Base-by-base conservation (phyloP, 1,284 basidiomycete species). In the Boletus smithii region DNA sequence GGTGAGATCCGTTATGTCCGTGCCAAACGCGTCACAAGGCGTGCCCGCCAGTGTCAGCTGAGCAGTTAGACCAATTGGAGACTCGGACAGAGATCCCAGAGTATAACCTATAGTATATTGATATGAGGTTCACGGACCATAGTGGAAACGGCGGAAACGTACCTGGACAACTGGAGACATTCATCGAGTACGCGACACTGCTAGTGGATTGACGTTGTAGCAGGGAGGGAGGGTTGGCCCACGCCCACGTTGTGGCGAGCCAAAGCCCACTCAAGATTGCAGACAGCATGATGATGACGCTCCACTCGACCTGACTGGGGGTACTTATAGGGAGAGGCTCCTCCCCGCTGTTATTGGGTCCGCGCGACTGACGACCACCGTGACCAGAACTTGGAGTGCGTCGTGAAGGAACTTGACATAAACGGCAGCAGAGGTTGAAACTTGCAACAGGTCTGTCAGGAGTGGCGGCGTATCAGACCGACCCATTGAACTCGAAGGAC, bases 11-110 rank as follows among this genome's bases (percentile, higher is more conserved):
- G 64, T 29, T 33, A 89, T 72, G 58, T 91, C 88, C 10, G 65
- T 71, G 13, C 87, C 86, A 57, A 87, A 91, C 10, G 82, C 85
- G 54, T 88, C 76, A 64, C 89, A 91, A 2, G 79, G 70, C 13
- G 66, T 43, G 2, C 85, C 86, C 3, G 76, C 75, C 6, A 91
- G 72, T 23, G 61, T 62, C 10, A 89, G 70, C 6, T 72, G 65
- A 22, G 83, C 85, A 5, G 70, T 76, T 26, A 88, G 64, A 9
- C 84, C 84, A 14, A 60, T 66, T 9, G 57, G 53, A 3, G 68
- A 75, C 49, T 80, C 70, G 14, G 66, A 52, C 26, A 85, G 52
- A 9, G 70, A 71, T 17, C 61, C 58, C 16, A 85, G 62, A 2
- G 64, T 68, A 55, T 87, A 87, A 11, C 84, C 83, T 77, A 36